phyloP scores from a whole-genome alignment of 2,329 filamentous ascomycete species.

The Colletotrichum incanum region DNA sequence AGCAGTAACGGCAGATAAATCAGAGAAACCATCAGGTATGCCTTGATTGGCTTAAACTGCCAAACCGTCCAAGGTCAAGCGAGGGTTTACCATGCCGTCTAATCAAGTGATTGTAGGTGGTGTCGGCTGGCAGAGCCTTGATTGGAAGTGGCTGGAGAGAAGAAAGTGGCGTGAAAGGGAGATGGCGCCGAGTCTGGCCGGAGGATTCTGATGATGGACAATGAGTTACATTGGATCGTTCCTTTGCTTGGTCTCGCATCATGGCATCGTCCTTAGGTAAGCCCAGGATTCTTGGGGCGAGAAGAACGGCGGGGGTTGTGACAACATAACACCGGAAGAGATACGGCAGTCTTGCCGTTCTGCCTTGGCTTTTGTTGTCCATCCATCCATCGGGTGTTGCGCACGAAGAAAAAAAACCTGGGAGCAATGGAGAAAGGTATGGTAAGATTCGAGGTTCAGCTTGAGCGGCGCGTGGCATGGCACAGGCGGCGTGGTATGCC shows the following conservation, averaged over 20 bases:
- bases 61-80: background rate
- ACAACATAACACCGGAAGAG: background rate
- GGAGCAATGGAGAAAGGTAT: too few species aligned
- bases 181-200: conserved; percentile 12
- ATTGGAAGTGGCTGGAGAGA: conserved; percentile 21
- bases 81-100: background rate
- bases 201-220: conserved; percentile 12
- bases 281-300: background rate
- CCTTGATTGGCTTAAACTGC: background rate
- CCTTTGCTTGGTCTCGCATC: conserved; percentile 11
- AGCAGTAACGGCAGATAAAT: background rate
- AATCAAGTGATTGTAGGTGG: background rate
- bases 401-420: too few species aligned
- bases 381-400: background rate
- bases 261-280: background rate
- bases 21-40: background rate
- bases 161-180: conserved; percentile 7
- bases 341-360: too few species aligned
- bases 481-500: too few species aligned
- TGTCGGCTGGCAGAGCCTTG: conserved; percentile 3
- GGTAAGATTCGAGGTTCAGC: too few species aligned
- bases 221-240: conserved; percentile 11
- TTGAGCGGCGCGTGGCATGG: too few species aligned
- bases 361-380: background rate
- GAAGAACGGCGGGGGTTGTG: background rate